Conservation (phyloP, 2,329 filamentous ascomycete genomes). For the Colletotrichum liriopes region DNA sequence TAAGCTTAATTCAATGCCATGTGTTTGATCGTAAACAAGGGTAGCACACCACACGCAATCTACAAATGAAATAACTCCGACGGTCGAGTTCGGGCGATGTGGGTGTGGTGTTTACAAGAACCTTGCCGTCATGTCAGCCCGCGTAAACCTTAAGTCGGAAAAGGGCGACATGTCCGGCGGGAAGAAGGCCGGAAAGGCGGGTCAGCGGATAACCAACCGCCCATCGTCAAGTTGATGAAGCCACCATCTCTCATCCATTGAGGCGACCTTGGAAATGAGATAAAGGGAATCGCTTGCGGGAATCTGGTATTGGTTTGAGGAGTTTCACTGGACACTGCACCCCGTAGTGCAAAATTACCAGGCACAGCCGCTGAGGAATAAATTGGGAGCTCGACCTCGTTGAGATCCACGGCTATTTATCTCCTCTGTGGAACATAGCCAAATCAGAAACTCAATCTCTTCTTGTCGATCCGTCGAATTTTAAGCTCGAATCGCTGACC, state of each 20-base stretch:
- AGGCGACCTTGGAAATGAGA: background rate
- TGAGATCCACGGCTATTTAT: background rate
- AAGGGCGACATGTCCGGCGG: background rate
- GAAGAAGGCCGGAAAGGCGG: background rate
- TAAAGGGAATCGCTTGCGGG: background rate
- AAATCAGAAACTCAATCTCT: background rate
- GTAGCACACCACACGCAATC: background rate
- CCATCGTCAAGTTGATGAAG: background rate
- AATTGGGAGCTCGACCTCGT: background rate
- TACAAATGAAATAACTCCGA: background rate
- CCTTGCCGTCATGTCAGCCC: background rate
- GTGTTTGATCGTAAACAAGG: background rate
- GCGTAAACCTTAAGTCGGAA: constrained; percentile 1
- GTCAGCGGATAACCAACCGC: background rate
- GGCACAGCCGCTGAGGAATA: background rate
- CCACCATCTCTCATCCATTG: background rate
- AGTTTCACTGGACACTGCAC: background rate
- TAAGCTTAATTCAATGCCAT: background rate
- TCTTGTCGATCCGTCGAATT: background rate
- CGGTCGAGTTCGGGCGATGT: background rate
- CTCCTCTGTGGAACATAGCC: background rate
- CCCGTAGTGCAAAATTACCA: background rate
- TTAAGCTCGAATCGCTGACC: background rate
- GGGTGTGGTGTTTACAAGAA: background rate
- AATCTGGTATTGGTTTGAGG: background rate